phyloP scores from a whole-genome alignment of 176 grass and related monocot genomes.

The Microstegium vimineum region DNA sequence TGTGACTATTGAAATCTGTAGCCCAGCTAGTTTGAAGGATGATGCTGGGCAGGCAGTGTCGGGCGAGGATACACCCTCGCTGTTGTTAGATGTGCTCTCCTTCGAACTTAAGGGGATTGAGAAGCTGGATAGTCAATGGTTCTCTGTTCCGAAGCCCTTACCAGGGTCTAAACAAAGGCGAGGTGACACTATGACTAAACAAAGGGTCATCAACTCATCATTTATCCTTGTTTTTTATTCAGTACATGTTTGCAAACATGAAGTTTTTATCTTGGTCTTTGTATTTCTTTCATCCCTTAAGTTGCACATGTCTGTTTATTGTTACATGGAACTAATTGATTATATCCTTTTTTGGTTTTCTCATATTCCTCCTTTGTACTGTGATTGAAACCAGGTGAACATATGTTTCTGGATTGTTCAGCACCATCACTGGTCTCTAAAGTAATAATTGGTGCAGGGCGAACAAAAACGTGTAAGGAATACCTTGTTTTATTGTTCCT shows the following conservation, averaged over 20 bases:
- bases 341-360: slow-evolving; percentile 1
- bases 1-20: slow-evolving; percentile 64
- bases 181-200: slow-evolving; percentile 48
- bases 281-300: background rate
- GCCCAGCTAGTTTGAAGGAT: slow-evolving; percentile 37
- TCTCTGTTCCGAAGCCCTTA: slow-evolving; percentile 62
- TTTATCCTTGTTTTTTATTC: background rate
- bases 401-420: slow-evolving; percentile 65
- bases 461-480: slow-evolving; percentile 87
- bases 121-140: slow-evolving; percentile 92
- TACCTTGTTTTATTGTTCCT: slow-evolving; percentile 7
- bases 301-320: background rate
- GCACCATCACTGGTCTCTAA: slow-evolving; percentile 71
- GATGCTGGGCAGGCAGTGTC: background rate
- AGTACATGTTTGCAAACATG: background rate
- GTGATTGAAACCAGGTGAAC: slow-evolving; percentile 64
- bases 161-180: slow-evolving; percentile 76
- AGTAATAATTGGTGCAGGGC: slow-evolving; percentile 62
- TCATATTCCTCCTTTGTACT: slow-evolving; percentile 26
- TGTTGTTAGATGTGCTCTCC: slow-evolving; percentile 68
- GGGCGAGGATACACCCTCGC: slow-evolving; percentile 22
- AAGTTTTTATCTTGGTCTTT: background rate
- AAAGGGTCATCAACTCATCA: background rate
- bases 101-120: slow-evolving; percentile 90
- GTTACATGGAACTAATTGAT: background rate